Conservation (phyloP, 2,329 filamentous ascomycete species). For the Phyllosticta paracitricarpa region DNA sequence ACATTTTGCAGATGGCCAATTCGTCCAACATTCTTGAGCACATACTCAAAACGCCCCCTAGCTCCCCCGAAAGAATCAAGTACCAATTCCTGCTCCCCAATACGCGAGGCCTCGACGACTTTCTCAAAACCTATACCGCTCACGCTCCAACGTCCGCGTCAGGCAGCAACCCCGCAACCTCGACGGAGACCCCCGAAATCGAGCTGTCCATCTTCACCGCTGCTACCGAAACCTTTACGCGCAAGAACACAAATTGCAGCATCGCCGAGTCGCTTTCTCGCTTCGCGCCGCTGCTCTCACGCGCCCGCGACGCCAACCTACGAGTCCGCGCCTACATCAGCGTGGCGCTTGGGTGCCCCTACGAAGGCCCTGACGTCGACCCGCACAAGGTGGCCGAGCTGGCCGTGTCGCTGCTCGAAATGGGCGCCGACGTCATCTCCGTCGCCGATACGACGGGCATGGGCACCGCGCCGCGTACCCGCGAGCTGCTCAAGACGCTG, state of each 20-base stretch:
- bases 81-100: slow-evolving; percentile 81
- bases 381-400: slow-evolving; percentile 52
- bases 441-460: slow-evolving; percentile 87
- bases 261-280: slow-evolving; percentile 62
- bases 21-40: slow-evolving; percentile 65
- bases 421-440: slow-evolving; percentile 84
- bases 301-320: slow-evolving; percentile 54
- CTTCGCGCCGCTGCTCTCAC: slow-evolving; percentile 60
- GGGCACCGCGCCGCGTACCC: slow-evolving; percentile 66
- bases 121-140: slow-evolving; percentile 41
- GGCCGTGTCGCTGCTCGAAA: slow-evolving; percentile 59
- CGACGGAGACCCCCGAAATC: slow-evolving; percentile 45
- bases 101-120: slow-evolving; percentile 58
- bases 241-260: slow-evolving; percentile 72
- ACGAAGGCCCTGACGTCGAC: slow-evolving; percentile 46
- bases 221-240: slow-evolving; percentile 70
- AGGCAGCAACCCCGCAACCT: slow-evolving; percentile 29
- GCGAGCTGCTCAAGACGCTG: slow-evolving; percentile 54
- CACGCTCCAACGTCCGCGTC: slow-evolving; percentile 31
- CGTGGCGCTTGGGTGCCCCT: slow-evolving; percentile 64
- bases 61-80: slow-evolving; percentile 47
- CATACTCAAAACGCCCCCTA: slow-evolving; percentile 49
- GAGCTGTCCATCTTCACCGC: slow-evolving; percentile 75
- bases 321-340: slow-evolving; percentile 72
- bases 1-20: slow-evolving; percentile 58